Base-by-base conservation (phyloP, 2,329 filamentous ascomycete species). In the Daldinia eschscholtzii region DNA sequence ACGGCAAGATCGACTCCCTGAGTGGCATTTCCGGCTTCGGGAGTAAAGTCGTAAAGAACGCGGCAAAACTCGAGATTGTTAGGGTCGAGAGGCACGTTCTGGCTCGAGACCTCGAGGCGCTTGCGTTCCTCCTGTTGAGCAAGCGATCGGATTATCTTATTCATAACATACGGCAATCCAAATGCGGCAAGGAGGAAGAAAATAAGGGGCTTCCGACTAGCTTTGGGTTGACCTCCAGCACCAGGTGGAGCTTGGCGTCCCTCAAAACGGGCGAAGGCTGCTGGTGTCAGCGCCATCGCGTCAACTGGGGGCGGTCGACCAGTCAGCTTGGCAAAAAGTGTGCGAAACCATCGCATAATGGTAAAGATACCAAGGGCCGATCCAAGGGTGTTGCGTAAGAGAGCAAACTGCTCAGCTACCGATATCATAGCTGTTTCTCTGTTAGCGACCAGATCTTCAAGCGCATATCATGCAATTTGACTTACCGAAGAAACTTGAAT, bases 401-500 rank as follows among this genome's bases (percentile, higher is more conserved):
- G 97, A 67, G 94, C 92, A 75, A 99, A 97, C 80, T 99, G 96
- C 80, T 99, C 97, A 57, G 96, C 96, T 42, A 99, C 97, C 7
- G 95, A 96, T 42, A 99, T 93, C 94, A 99, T 98, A 62, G 96
- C 96, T 96, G 71, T 44, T 20, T 20, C 63, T 35, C 60, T 50
- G 59, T 71, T 67, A 71, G 70, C 23, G 44, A 61, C 57, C 30
- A 12, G 52, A 2, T 18, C 23, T 39, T 58, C 10, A 30, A 2
- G 23, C 26, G 53, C 39, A 57, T 18, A 30, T 23, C 18, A 5
- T 13, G 35, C 6, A 10, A 44, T 35, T n/a, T 58, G 13, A 82
- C 91, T 76, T 87, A 97, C 94, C 94, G 77, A 98, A 99, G 81
- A 99, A 99, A 61, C 93, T 97, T 5, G 94, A 98, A 81, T 99